Percentiles rank a stretch among this genome's conserved stretches.
phyloP scores from a whole-genome alignment of 345 rosid species.

The Draba incana region DNA sequence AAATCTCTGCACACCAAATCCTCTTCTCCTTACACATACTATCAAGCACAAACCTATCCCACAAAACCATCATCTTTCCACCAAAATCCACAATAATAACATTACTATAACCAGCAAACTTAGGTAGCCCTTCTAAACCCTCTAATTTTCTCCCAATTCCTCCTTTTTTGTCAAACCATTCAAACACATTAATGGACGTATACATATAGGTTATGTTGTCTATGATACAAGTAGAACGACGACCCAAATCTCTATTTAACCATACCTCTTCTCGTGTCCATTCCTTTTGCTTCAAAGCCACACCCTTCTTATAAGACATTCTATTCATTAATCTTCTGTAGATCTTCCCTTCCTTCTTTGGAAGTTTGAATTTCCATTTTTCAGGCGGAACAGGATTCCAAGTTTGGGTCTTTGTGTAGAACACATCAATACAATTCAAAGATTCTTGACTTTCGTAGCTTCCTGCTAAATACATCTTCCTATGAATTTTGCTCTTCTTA shows the following conservation, averaged over 20 bases:
- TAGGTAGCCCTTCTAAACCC: conserved; percentile 58
- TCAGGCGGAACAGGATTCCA: not conserved
- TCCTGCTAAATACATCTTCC: conserved; percentile 27
- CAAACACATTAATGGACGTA: conserved; percentile 52
- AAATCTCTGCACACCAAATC: conserved; percentile 68
- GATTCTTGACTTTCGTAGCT: not conserved
- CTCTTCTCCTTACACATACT: conserved; percentile 42
- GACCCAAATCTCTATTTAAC: no score
- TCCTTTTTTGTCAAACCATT: conserved; percentile 49
- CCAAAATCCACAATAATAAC: conserved; percentile 38
- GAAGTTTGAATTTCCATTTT: no score
- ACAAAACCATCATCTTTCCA: conserved; percentile 67
- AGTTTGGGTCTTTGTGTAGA: conserved; percentile 19
- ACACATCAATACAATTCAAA: conserved; percentile 6
- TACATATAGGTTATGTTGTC: conserved; percentile 59
- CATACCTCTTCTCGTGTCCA: no score
- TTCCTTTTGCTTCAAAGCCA: no score
- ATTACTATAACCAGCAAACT: conserved; percentile 60
- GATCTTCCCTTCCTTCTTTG: no score
- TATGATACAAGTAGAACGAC: conserved; percentile 48
- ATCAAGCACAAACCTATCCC: conserved; percentile 51
- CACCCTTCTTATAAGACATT: no score
- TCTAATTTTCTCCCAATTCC: no score
- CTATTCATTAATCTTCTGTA: no score
- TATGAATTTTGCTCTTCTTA: not conserved